phyloP scores from a whole-genome alignment of 108 stramenopile genomes.

The Aurantiochytrium sp. region DNA sequence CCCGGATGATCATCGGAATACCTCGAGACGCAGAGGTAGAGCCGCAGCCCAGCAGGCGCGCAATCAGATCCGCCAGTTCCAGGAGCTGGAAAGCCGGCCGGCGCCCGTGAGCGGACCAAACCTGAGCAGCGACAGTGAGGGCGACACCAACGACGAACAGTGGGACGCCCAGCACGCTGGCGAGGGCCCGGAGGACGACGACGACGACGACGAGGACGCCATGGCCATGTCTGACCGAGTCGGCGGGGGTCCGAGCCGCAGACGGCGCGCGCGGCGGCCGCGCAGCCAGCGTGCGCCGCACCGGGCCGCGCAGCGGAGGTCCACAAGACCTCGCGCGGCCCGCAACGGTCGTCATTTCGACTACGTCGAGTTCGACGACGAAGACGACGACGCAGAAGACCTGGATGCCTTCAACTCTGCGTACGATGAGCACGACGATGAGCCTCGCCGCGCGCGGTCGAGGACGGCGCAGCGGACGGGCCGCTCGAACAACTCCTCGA shows the following conservation, averaged over 20 bases:
- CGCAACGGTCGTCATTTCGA: too few species aligned
- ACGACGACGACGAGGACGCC: neutral
- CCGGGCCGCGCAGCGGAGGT: too few species aligned
- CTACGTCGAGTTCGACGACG: too few species aligned
- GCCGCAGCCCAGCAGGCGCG: neutral
- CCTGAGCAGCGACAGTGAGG: conserved; percentile 7
- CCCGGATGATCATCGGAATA: neutral
- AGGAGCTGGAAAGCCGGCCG: neutral
- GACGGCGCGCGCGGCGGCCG: too few species aligned
- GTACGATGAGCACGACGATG: too few species aligned
- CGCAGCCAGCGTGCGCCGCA: too few species aligned
- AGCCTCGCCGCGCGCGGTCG: neutral
- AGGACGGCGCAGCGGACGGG: neutral
- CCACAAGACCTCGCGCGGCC: too few species aligned
- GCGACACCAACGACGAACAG: neutral
- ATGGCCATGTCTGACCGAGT: neutral
- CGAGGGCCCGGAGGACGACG: neutral
- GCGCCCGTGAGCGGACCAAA: neutral
- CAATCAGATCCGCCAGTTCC: neutral
- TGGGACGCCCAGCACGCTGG: neutral
- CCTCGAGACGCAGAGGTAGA: neutral
- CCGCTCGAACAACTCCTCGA: neutral
- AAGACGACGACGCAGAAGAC: neutral
- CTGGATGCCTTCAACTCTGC: neutral
- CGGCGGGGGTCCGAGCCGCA: too few species aligned